Percentiles rank a stretch among this genome's conserved stretches.
phyloP scores from a whole-genome alignment of 2,329 filamentous ascomycete species.

The Monilinia aucupariae region DNA sequence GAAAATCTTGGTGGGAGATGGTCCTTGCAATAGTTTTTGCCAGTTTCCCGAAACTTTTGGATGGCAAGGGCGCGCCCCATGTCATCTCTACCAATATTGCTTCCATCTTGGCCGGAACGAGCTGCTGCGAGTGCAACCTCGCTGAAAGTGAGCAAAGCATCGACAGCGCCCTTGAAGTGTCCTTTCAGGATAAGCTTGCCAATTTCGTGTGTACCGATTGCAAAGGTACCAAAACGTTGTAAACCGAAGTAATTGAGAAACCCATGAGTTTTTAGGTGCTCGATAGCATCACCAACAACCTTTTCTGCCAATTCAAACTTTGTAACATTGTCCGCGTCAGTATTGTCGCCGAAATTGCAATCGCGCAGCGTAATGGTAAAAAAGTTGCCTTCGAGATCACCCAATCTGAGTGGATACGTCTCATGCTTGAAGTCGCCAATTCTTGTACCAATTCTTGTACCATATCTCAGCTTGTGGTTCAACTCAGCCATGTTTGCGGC shows the following conservation, averaged over 20 bases:
- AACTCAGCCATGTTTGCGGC: constrained; percentile 60
- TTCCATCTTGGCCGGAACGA: constrained; percentile 39
- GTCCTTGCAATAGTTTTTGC: constrained; percentile 51
- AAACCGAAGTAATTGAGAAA: constrained; percentile 98
- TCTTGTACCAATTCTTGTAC: constrained; percentile 61
- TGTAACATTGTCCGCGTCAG: constrained; percentile 44
- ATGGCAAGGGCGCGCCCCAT: constrained; percentile 73
- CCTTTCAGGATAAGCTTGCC: constrained; percentile 78
- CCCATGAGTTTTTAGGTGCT: constrained; percentile 64
- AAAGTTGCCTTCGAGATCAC: constrained; percentile 82
- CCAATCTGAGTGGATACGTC: constrained; percentile 67
- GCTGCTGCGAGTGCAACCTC: constrained; percentile 54
- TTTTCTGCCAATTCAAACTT: constrained; percentile 42
- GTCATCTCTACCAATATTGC: constrained; percentile 67
- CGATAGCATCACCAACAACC: constrained; percentile 54
- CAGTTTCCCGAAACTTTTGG: constrained; percentile 61
- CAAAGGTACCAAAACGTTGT: constrained; percentile 91
- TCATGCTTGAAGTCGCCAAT: constrained; percentile 81
- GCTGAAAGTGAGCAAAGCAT: constrained; percentile 70
- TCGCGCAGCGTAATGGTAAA: constrained; percentile 90
- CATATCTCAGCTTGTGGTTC: constrained; percentile 51
- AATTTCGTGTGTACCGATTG: constrained; percentile 76
- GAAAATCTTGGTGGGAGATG: constrained; percentile 74
- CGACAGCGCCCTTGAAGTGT: constrained; percentile 74
- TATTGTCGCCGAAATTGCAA: constrained; percentile 54